A percentile compares a stretch with the other conserved stretches of the same genome.
Conservation (phyloP, 805 yeast species). For the Metschnikowia sp. region DNA sequence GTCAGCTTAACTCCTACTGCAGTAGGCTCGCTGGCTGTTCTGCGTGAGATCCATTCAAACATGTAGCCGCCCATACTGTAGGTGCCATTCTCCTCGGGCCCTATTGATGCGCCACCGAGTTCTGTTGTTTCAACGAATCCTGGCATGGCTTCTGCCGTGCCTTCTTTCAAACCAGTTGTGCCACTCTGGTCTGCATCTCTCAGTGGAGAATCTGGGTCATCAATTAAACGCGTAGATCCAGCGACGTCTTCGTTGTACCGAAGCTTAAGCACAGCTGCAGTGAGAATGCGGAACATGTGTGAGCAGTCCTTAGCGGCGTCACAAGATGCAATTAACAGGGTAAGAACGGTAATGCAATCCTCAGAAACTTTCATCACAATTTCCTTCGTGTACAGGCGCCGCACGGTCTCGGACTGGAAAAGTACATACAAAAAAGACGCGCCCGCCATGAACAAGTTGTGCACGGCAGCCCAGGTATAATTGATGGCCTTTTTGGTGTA, state of each 20-base stretch:
- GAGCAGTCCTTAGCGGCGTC: slow-evolving; percentile 74
- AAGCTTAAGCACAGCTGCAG: slow-evolving; percentile 66
- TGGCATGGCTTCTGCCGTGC: too few species aligned
- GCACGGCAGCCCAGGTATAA: slow-evolving; percentile 92
- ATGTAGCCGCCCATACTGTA: not conserved
- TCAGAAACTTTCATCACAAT: slow-evolving; percentile 48
- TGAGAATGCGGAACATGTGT: slow-evolving; percentile 66
- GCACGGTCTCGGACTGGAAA: slow-evolving; percentile 60
- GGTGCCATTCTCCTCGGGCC: not conserved
- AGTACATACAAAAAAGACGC: slow-evolving; percentile 77
- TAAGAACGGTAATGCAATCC: slow-evolving; percentile 55
- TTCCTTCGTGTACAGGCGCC: slow-evolving; percentile 42
- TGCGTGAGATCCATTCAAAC: slow-evolving; percentile 4
- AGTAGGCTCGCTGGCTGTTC: not conserved
- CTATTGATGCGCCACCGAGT: too few species aligned
- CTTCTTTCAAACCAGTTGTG: not conserved
- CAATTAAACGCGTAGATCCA: slow-evolving; percentile 1
- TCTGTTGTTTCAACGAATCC: too few species aligned
- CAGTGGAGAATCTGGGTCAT: not conserved
- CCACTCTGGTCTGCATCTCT: not conserved
- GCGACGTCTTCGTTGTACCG: slow-evolving; percentile 34
- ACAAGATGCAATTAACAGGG: slow-evolving; percentile 62
- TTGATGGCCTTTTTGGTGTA: slow-evolving; percentile 58
- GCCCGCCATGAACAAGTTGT: slow-evolving; percentile 85
- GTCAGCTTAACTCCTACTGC: not conserved